These are phyloP conservation scores for Plenodomus biglobosus DNA, from an alignment of 2,329 filamentous ascomycete species.

Conservation along the genomic window DNA sequence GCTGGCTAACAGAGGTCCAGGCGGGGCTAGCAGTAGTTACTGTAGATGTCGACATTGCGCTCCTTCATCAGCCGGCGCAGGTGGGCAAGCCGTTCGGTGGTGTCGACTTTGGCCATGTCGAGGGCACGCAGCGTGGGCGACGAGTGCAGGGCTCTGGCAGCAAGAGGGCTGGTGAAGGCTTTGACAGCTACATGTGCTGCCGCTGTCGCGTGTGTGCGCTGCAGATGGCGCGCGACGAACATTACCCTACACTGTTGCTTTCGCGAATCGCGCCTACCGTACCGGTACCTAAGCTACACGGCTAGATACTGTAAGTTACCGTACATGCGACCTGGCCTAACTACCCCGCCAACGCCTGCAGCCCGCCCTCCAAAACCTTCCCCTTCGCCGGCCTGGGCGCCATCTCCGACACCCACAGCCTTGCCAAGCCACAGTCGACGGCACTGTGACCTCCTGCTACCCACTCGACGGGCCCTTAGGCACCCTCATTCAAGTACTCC, in stretches of 20 bases:
- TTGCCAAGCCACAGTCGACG: conserved; percentile 5
- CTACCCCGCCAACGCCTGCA: conserved; percentile 25
- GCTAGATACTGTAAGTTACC: no score
- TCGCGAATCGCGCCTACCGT: conserved; percentile 20
- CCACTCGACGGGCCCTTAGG: not conserved
- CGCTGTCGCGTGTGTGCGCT: conserved; percentile 33
- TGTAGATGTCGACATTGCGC: conserved; percentile 85
- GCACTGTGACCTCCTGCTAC: not conserved
- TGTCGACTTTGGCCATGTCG: conserved; percentile 79
- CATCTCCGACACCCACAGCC: conserved; percentile 7
- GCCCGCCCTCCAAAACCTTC: not conserved
- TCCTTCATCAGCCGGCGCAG: conserved; percentile 86
- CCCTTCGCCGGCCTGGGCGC: conserved; percentile 6
- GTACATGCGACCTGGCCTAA: conserved; percentile 20
- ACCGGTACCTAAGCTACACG: no score
- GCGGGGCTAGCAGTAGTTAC: conserved; percentile 52
- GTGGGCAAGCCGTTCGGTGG: conserved; percentile 70
- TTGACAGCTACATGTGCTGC: conserved; percentile 30
- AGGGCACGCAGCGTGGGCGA: conserved; percentile 34
- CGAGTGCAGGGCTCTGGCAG: conserved; percentile 34
- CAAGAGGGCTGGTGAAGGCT: conserved; percentile 7
- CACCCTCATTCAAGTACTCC: not conserved
- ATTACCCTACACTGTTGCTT: conserved; percentile 15
- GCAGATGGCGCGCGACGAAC: conserved; percentile 33
- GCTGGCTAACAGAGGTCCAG: conserved; percentile 21